Evolutionary conservation across 2,329 filamentous ascomycete species (phyloP).

Genomic region (Coleophoma cylindrospora): DNA sequence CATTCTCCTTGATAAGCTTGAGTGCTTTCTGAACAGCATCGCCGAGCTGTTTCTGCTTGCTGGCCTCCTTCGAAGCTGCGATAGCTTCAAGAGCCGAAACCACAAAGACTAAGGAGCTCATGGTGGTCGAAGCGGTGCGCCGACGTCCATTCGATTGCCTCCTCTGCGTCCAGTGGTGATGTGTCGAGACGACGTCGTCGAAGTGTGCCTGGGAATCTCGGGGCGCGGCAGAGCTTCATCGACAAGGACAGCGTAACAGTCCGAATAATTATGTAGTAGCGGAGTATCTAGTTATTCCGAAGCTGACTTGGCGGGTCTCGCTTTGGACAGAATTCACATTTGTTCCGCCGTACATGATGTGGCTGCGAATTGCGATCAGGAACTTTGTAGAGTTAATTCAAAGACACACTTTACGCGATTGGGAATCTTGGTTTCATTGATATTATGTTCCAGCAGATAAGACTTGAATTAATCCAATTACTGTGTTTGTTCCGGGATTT

Average conservation of each 20-base stretch:
- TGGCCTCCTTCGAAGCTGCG: slow-evolving; percentile 83
- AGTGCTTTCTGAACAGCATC: slow-evolving; percentile 80
- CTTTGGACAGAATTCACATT: too few species aligned
- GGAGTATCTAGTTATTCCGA: too few species aligned
- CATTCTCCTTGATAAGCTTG: slow-evolving; percentile 79
- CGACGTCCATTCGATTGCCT: slow-evolving; percentile 20
- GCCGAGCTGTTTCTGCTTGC: slow-evolving; percentile 76
- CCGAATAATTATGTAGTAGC: not conserved
- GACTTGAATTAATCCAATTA: too few species aligned
- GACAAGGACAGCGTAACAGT: not conserved
- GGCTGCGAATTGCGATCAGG: too few species aligned
- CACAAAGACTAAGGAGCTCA: slow-evolving; percentile 95
- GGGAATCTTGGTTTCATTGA: too few species aligned
- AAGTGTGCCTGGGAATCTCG: not conserved
- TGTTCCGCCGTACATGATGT: too few species aligned
- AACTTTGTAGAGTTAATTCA: too few species aligned
- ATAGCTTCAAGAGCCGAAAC: slow-evolving; percentile 91
- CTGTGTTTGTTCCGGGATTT: too few species aligned
- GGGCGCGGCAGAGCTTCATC: not conserved
- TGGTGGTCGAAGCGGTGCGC: slow-evolving; percentile 41
- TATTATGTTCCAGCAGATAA: too few species aligned
- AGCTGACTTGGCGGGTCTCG: too few species aligned
- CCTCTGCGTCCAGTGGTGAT: slow-evolving; percentile 23
- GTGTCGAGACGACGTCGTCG: slow-evolving; percentile 29
- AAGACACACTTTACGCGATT: too few species aligned